These are phyloP conservation scores for Pyracantha coccinea DNA, from an alignment of 331 rosid species.

Conservation along the genomic window DNA sequence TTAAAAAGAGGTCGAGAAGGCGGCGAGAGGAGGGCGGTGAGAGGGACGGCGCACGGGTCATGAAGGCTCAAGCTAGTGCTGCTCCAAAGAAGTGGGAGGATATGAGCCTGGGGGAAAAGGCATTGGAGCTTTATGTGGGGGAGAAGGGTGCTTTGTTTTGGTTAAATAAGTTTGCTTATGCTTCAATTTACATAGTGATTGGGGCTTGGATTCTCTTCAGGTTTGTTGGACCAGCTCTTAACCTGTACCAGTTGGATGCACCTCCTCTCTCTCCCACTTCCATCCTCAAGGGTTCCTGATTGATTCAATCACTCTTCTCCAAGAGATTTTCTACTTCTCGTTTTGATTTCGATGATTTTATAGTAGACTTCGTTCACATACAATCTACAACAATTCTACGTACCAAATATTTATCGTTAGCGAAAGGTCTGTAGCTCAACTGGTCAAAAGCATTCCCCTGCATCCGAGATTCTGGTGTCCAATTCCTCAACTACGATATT, in stretches of 20 bases:
- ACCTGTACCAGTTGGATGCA: constrained; percentile 79
- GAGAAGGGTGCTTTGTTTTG: constrained; percentile 77
- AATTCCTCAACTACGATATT: too few species aligned
- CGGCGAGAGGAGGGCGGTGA: constrained; percentile 20
- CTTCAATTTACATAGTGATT: constrained; percentile 80
- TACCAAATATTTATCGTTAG: background rate
- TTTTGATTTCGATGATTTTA: background rate
- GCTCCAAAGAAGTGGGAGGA: constrained; percentile 87
- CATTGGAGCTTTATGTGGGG: constrained; percentile 64
- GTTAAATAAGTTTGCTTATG: constrained; percentile 92
- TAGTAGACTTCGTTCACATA: too few species aligned
- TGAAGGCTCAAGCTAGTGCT: constrained; percentile 18
- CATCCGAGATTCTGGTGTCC: background rate
- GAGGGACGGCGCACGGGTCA: constrained; percentile 8
- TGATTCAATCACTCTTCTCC: background rate
- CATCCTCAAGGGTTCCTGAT: constrained; percentile 48
- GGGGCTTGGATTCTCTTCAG: constrained; percentile 86
- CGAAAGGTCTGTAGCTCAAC: background rate
- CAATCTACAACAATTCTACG: background rate
- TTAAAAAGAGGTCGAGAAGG: constrained; percentile 52
- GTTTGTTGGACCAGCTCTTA: constrained; percentile 86
- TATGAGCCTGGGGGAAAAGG: constrained; percentile 67
- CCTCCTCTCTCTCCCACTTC: constrained; percentile 59
- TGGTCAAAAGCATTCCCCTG: background rate
- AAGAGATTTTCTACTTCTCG: background rate